Base-by-base conservation (phyloP, 495 filamentous ascomycete species). In the Aspergillus bertholletiae region DNA sequence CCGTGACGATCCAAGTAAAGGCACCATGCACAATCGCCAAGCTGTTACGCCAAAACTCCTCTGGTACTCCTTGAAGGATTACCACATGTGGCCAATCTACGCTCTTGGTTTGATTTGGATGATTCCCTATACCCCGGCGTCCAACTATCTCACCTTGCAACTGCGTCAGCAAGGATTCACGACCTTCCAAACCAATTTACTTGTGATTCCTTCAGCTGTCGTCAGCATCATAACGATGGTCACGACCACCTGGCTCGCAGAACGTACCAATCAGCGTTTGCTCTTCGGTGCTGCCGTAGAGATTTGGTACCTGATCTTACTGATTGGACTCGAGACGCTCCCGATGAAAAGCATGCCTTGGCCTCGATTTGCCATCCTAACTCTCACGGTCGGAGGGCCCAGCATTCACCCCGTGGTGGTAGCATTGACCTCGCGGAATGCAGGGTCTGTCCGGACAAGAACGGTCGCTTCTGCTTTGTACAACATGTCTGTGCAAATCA, bases 1-100 rank as follows among this genome's bases (percentile, higher is more conserved):
- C 17, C 73, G 77, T 18, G 80, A 83, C 50, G 80, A 83, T 56
- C 79, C 80, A 11, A 74, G 77, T 37, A 83, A 83, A 57, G 76
- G 80, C 5, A 54, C 70, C 49, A 55, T 70, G 0, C 56, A 60
- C 30, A 60, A 73, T 52, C 58, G 63, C 30, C 60, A 75, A 49
- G 55, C 55, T n/a, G 64, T 60, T 26, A 69, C 62, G 5, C 44
- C 59, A 15, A 40, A 52, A 34, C 65, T 73, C 56, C 58, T 76
- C 51, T 57, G 63, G 26, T 40, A 65, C 32, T 59, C 69, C 22
- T 67, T 54, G 62, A 66, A 44, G 13, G 70, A 74, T 54, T 57
- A 60, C 22, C 68, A 64, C 37, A 66, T 75, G 65, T 75, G 74
- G 81, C 68, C 68, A 6, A 54, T 77, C 7, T 77, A 73, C 58